Evolutionary conservation across 352 stramenopile genomes (phyloP).

Genomic region (Pythium insidiosum): DNA sequence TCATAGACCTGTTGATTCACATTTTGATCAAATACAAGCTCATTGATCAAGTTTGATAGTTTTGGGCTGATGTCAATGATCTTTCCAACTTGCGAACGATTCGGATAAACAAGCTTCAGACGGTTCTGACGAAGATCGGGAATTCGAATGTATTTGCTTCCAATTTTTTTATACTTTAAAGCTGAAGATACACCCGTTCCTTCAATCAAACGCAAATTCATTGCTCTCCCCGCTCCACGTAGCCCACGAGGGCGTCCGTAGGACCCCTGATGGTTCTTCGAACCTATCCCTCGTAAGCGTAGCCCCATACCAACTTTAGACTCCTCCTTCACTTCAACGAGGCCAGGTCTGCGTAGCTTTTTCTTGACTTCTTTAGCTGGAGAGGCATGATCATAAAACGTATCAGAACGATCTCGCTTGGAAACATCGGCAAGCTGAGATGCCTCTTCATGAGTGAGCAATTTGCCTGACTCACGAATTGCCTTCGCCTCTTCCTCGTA

Average conservation of each 20-base stretch:
- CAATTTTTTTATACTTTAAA: conserved; percentile 7
- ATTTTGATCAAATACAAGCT: conserved; percentile 7
- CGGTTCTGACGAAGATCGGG: background rate
- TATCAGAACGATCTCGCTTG: conserved; percentile 1
- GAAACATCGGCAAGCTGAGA: background rate
- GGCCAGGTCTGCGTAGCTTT: background rate
- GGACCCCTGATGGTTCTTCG: background rate
- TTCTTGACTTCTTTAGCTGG: background rate
- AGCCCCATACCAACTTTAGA: too few relatives aligned
- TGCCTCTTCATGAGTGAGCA: background rate
- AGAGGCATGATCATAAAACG: background rate
- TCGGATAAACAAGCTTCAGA: conserved; percentile 5
- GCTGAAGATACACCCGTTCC: conserved; percentile 4
- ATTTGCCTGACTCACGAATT: background rate
- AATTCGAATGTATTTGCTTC: conserved; percentile 7
- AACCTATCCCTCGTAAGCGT: background rate
- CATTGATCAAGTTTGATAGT: conserved; percentile 3
- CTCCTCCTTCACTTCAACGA: background rate
- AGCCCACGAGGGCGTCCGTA: too few relatives aligned
- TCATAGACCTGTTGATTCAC: conserved; percentile 6
- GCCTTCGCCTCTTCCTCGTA: background rate
- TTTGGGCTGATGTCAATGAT: background rate
- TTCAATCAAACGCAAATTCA: conserved; percentile 2
- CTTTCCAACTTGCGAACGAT: background rate
- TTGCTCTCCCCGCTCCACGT: background rate